Conservation (phyloP, 78 protist species). For the Dictyostelium purpureum region DNA sequence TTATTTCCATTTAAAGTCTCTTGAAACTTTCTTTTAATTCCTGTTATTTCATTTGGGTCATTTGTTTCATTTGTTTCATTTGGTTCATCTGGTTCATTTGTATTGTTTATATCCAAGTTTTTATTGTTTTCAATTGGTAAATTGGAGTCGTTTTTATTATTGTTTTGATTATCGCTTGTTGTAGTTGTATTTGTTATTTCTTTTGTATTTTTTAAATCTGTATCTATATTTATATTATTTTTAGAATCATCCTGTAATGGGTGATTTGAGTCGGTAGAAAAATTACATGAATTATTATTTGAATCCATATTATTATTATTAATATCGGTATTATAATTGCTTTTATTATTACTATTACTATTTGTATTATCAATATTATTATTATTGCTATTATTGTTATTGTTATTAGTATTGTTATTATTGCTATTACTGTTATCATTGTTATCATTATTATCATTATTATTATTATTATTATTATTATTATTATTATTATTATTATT, state of each 20-base stretch:
- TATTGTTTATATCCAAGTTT: too few relatives aligned
- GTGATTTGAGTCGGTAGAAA: not conserved
- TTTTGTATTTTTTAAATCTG: not conserved
- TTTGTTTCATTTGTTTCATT: too few relatives aligned
- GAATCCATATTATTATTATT: not conserved
- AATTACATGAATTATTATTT: too few relatives aligned
- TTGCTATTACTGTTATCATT: not conserved
- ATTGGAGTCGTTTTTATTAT: too few relatives aligned
- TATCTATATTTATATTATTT: not conserved
- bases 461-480: constrained; percentile 12
- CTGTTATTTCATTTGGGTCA: too few relatives aligned
- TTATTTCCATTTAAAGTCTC: not conserved
- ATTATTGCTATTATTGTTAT: constrained; percentile 1
- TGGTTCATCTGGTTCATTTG: too few relatives aligned
- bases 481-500: constrained; percentile 1
- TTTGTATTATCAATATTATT: not conserved
- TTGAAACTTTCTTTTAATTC: not conserved
- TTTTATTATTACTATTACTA: not conserved
- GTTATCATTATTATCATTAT: not conserved
- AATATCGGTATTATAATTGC: not conserved
- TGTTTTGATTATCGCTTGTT: not conserved
- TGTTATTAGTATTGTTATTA: not conserved
- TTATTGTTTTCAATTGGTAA: too few relatives aligned
- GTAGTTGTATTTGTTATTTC: not conserved
- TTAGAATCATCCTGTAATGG: not conserved